Percentiles rank a stretch among this genome's conserved stretches.
Evolutionary conservation across 129 eudicot species (phyloP).

Genomic region (Kitagawia praeruptora): DNA sequence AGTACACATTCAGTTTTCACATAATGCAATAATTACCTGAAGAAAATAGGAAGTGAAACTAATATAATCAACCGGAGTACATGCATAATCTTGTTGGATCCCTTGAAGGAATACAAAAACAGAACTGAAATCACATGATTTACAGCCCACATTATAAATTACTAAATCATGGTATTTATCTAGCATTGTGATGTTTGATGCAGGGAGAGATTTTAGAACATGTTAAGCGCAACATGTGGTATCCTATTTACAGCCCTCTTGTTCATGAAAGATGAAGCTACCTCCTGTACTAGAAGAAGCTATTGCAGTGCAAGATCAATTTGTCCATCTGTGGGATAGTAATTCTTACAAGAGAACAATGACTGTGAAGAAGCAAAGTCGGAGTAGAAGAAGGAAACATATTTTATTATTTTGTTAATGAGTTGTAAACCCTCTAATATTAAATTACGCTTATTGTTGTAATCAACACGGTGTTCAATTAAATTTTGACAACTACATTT

Average conservation of each 20-base stretch:
- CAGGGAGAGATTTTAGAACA: constrained; percentile 70
- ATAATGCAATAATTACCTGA: neutral
- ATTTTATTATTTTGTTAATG: neutral
- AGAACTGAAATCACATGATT: neutral
- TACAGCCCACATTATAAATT: neutral
- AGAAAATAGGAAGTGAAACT: neutral
- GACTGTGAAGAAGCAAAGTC: constrained; percentile 8
- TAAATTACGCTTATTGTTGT: neutral
- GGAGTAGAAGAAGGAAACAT: constrained; percentile 1
- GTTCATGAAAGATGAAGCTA: constrained; percentile 77
- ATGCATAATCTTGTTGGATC: neutral
- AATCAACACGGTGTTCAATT: neutral
- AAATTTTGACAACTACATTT: neutral
- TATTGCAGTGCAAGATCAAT: constrained; percentile 8
- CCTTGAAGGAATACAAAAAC: neutral
- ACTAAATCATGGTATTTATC: neutral
- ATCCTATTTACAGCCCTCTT: constrained; percentile 87
- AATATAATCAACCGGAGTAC: neutral
- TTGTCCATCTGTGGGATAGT: neutral
- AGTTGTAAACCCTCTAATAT: neutral
- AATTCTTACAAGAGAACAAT: neutral
- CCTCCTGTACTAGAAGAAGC: constrained; percentile 10
- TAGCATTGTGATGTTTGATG: constrained; percentile 16
- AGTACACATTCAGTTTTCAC: constrained; percentile 9
- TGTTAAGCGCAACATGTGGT: constrained; percentile 81